Conservation (phyloP, 805 yeast genomes). For the Cephaloascus fragrans region DNA sequence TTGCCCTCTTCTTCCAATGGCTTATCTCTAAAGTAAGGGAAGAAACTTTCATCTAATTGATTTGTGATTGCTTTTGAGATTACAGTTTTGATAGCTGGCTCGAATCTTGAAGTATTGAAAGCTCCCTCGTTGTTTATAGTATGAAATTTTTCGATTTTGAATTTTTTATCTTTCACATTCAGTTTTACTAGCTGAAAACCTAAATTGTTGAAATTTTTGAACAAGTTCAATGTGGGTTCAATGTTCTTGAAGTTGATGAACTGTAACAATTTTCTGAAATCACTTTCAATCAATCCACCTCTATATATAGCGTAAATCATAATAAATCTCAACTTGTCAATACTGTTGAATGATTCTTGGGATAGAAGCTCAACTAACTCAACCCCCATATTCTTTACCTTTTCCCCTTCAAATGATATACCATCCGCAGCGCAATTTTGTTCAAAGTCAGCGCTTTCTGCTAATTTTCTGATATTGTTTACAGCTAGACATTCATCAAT, state of each 20-base stretch:
- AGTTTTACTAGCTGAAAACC: slow-evolving; percentile 48
- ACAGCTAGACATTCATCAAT: slow-evolving; percentile 56
- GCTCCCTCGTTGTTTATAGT: slow-evolving; percentile 41
- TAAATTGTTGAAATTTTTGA: slow-evolving; percentile 43
- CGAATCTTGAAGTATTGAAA: slow-evolving; percentile 61
- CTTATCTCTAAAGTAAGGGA: slow-evolving; percentile 70
- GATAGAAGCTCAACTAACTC: slow-evolving; percentile 48
- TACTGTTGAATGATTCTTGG: slow-evolving; percentile 35
- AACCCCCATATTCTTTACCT: slow-evolving; percentile 49
- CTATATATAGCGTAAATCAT: slow-evolving; percentile 69
- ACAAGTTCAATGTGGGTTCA: slow-evolving; percentile 38
- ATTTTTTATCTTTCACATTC: slow-evolving; percentile 28
- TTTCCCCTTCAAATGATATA: slow-evolving; percentile 54
- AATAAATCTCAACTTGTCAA: slow-evolving; percentile 69
- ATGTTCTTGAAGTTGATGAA: slow-evolving; percentile 35
- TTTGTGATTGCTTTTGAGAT: slow-evolving; percentile 40
- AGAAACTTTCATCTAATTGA: slow-evolving; percentile 44
- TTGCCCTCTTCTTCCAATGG: slow-evolving; percentile 43
- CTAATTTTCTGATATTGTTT: slow-evolving; percentile 48
- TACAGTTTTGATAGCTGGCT: slow-evolving; percentile 58
- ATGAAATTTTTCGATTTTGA: slow-evolving; percentile 43
- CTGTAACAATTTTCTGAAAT: slow-evolving; percentile 56
- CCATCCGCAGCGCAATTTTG: slow-evolving; percentile 75
- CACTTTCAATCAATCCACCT: slow-evolving; percentile 71
- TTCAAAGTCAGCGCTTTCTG: slow-evolving; percentile 76